These are phyloP conservation scores for Komagataella pseudopastoris DNA, from an alignment of 805 yeast species.

Conservation along the genomic window DNA sequence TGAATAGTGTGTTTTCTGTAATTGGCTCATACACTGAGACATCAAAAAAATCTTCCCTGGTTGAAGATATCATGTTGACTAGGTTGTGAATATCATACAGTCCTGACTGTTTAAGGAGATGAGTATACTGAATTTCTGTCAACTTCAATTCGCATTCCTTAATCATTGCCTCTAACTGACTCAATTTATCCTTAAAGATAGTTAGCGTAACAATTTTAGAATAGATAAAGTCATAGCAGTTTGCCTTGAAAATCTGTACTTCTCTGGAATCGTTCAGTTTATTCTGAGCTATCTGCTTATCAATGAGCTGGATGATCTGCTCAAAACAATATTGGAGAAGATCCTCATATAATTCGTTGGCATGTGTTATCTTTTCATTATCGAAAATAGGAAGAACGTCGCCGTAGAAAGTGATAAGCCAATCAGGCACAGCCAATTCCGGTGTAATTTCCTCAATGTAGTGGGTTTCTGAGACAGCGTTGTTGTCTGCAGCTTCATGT, in stretches of 20 bases:
- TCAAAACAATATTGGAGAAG: slow-evolving; percentile 30
- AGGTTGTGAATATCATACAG: slow-evolving; percentile 48
- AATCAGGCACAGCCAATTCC: slow-evolving; percentile 73
- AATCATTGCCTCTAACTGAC: slow-evolving; percentile 9
- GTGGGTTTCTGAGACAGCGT: slow-evolving; percentile 3
- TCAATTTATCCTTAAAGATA: slow-evolving; percentile 18
- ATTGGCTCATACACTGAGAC: slow-evolving; percentile 54
- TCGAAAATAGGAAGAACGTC: slow-evolving; percentile 49
- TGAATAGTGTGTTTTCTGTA: slow-evolving; percentile 44
- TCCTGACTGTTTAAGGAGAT: slow-evolving; percentile 36
- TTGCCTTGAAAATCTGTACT: slow-evolving; percentile 33
- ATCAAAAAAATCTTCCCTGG: slow-evolving; percentile 42
- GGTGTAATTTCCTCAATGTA: slow-evolving; percentile 23
- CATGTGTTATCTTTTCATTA: slow-evolving; percentile 20
- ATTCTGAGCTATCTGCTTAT: slow-evolving; percentile 18
- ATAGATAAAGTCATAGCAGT: slow-evolving; percentile 45
- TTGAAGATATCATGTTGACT: slow-evolving; percentile 59
- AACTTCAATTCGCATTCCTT: slow-evolving; percentile 23
- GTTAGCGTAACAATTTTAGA: slow-evolving; percentile 36
- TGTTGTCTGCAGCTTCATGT: neutral
- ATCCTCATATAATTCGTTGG: slow-evolving; percentile 18
- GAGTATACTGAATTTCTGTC: slow-evolving; percentile 28
- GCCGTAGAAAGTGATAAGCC: slow-evolving; percentile 55
- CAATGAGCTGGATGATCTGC: slow-evolving; percentile 28
- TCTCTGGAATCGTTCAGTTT: slow-evolving; percentile 15